Evolutionary conservation across 208 protist genomes (phyloP), one percentile per base, ranked within the genome.

Genomic region (Kentomonas sorsogonicus): DNA sequence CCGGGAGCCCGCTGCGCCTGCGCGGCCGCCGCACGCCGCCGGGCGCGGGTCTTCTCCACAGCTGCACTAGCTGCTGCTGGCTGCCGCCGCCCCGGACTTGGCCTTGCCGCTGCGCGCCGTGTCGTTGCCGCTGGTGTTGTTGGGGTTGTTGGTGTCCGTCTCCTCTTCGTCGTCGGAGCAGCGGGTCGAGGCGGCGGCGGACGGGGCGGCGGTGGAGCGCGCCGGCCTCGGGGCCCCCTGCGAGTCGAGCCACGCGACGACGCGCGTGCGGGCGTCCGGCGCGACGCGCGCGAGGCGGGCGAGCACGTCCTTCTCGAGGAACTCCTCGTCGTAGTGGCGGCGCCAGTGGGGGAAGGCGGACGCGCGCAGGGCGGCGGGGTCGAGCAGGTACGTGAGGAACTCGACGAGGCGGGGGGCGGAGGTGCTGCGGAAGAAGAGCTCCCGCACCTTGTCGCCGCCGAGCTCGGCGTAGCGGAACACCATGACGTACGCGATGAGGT

Each of bases 401-500:
- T 62, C 56, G 6, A 29, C 56, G 22, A 62, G 7, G 22, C 30
- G 18, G n/a, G 56, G 33, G 16, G 43, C 56, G 26, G 52, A 27
- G 18, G 25, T 83, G 50, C 65, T 63, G 11, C 57, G 48, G 57
- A 79, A 61, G 15, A 93, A 52, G 29, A 93, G 63, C 53, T 76
- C 58, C 1, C 86, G 75, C 38, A 90, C 48, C 23, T 53, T 45
- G 1, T 73, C 55, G 10, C 66, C 71, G 26, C 77, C 77, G 11
- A 93, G 29, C 0, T 67, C 48, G 18, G 36, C 53, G 54, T 84
- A 88, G 29, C 71, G 63, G 51, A 91, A 93, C n/a, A 89, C 58
- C 23, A 89, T 34, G 25, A 93, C 36, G 63, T 89, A 90, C 2
- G 83, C 78, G 3, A 83, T 72, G 34, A 93, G 66, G 44, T 86